Evolutionary conservation across 768 basidiomycete genomes (phyloP).

Genomic region (Sarcomyxa edulis): DNA sequence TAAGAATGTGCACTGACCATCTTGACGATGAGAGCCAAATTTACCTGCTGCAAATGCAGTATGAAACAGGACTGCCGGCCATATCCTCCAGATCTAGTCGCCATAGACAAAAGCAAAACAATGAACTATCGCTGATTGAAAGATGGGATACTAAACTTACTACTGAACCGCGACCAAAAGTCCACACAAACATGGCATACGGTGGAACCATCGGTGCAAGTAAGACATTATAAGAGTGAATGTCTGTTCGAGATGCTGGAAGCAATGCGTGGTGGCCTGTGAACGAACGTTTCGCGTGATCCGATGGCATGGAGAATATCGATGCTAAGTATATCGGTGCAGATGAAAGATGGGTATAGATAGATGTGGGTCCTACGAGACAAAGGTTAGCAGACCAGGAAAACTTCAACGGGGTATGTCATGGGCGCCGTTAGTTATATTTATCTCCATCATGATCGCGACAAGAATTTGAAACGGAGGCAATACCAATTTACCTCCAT

Average conservation of each 20-base stretch:
- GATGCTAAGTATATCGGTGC: no score
- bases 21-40: conserved; percentile 3
- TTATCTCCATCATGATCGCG: no score
- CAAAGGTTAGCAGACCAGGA: no score
- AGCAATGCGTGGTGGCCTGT: conserved; percentile 18
- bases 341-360: no score
- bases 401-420: no score
- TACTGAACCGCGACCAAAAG: conserved; percentile 38
- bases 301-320: no score
- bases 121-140: not conserved
- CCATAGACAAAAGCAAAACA: not conserved
- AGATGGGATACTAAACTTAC: conserved; percentile 19
- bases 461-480: no score
- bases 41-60: conserved; percentile 50
- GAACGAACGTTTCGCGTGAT: conserved; percentile 13
- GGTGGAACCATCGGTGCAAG: conserved; percentile 3
- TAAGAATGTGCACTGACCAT: not conserved
- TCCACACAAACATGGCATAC: conserved; percentile 25
- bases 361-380: no score
- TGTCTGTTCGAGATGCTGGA: conserved; percentile 15
- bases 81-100: conserved; percentile 52
- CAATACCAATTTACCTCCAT: no score
- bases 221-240: not conserved
- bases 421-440: no score
- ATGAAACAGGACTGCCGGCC: conserved; percentile 62